Evolutionary conservation across 2,329 filamentous ascomycete genomes (phyloP).

Genomic region (Paramyrothecium sp.): DNA sequence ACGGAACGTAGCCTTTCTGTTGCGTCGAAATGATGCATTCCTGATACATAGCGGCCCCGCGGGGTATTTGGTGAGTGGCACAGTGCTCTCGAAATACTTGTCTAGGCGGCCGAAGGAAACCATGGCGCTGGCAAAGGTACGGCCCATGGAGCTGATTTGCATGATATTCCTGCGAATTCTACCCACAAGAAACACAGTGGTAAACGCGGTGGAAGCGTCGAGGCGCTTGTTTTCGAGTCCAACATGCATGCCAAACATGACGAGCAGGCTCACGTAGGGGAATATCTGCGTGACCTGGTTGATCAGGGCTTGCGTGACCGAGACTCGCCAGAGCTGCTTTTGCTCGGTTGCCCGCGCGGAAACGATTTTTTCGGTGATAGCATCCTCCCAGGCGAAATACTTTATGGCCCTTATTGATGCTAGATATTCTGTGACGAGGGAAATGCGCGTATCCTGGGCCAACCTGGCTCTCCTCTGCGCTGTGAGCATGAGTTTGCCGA

Average conservation of each 20-base stretch:
- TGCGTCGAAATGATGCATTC: slow-evolving; percentile 47
- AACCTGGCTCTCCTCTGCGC: slow-evolving; percentile 51
- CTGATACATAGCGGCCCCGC: slow-evolving; percentile 46
- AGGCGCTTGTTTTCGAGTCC: slow-evolving; percentile 45
- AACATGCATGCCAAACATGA: slow-evolving; percentile 54
- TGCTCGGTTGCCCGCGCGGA: slow-evolving; percentile 50
- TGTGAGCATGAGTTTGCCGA: slow-evolving; percentile 47
- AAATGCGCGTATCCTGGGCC: slow-evolving; percentile 56
- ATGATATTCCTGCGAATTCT: slow-evolving; percentile 52
- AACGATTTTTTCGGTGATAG: slow-evolving; percentile 49
- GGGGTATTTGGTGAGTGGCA: slow-evolving; percentile 45
- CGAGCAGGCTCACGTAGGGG: slow-evolving; percentile 49
- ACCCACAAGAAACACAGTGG: slow-evolving; percentile 51
- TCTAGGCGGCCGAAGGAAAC: slow-evolving; percentile 52
- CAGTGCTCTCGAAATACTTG: slow-evolving; percentile 50
- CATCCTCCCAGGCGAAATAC: slow-evolving; percentile 60
- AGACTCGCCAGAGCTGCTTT: slow-evolving; percentile 51
- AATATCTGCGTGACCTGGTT: slow-evolving; percentile 50
- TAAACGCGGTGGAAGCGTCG: slow-evolving; percentile 57
- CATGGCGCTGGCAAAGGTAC: slow-evolving; percentile 31
- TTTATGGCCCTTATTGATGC: slow-evolving; percentile 58
- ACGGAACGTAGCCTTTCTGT: slow-evolving; percentile 47
- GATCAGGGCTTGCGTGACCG: slow-evolving; percentile 44
- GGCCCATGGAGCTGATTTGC: slow-evolving; percentile 43
- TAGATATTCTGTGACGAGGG: slow-evolving; percentile 57